A percentile compares a stretch with the other conserved stretches of the same genome.
These are phyloP conservation scores for Penicillium cinerascens DNA, from an alignment of 495 filamentous ascomycete genomes.

Conservation along the genomic window DNA sequence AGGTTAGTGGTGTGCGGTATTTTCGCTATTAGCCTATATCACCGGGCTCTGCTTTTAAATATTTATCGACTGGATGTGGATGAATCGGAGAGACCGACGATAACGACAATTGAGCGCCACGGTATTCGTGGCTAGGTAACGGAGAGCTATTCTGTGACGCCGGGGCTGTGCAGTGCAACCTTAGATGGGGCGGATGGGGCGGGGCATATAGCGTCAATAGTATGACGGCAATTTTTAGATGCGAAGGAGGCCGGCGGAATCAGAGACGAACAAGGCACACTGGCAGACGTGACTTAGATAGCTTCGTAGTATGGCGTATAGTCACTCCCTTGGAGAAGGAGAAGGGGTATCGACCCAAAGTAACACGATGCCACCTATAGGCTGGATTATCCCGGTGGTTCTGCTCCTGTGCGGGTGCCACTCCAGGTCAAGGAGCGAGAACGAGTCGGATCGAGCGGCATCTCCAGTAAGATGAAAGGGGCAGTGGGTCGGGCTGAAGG, in stretches of 20 bases:
- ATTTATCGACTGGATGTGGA: no score
- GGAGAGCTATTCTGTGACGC: no score
- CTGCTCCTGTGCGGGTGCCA: slow-evolving; percentile 13
- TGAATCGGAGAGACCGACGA: no score
- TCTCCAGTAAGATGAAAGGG: slow-evolving; percentile 20
- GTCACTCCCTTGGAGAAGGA: slow-evolving; percentile 1
- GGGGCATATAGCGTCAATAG: slow-evolving; percentile 8
- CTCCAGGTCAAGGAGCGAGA: slow-evolving; percentile 9
- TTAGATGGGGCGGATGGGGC: background rate
- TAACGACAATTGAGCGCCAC: no score
- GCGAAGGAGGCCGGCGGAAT: slow-evolving; percentile 3
- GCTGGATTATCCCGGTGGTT: slow-evolving; percentile 14
- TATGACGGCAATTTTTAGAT: slow-evolving; percentile 1
- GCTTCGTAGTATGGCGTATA: slow-evolving; percentile 8
- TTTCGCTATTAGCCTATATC: no score
- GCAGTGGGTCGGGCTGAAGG: slow-evolving; percentile 18
- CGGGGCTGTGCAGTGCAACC: no score
- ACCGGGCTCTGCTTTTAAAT: no score
- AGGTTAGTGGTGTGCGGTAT: no score
- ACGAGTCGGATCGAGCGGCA: slow-evolving; percentile 20
- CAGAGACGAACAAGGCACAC: slow-evolving; percentile 8
- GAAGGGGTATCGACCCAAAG: slow-evolving; percentile 11
- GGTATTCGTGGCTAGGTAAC: no score
- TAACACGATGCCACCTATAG: slow-evolving; percentile 9
- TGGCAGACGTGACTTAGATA: slow-evolving; percentile 6